phyloP scores from a whole-genome alignment of 2,329 filamentous ascomycete genomes.

The Clonostachys chloroleuca region DNA sequence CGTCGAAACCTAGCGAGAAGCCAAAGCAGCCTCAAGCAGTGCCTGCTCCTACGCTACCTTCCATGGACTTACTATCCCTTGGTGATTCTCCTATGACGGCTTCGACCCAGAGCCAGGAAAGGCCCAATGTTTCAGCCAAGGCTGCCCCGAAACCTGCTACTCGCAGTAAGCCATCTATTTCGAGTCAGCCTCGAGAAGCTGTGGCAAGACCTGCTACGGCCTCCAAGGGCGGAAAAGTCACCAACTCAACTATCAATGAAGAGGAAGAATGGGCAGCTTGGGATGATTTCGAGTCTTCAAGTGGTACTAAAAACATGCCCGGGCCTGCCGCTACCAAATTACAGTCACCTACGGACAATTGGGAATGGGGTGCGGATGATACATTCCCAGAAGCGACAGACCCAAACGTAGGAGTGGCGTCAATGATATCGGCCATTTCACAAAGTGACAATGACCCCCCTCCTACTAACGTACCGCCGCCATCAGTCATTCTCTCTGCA shows the following conservation, averaged over 20 bases:
- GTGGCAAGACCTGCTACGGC: conserved; percentile 2
- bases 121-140: conserved; percentile 14
- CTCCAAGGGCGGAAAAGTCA: background rate
- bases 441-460: conserved; percentile 40
- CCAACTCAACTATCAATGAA: conserved; percentile 10
- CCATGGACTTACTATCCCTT: conserved; percentile 35
- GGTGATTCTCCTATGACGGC: conserved; percentile 19
- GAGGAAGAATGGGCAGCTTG: conserved; percentile 48
- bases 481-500: conserved; percentile 73
- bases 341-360: conserved; percentile 21
- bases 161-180: conserved; percentile 43
- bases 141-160: conserved; percentile 26
- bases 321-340: conserved; percentile 8
- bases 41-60: conserved; percentile 12
- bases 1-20: conserved; percentile 5
- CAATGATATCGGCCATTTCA: background rate
- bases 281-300: conserved; percentile 32
- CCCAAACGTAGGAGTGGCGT: background rate
- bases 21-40: conserved; percentile 8
- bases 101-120: conserved; percentile 1
- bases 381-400: conserved; percentile 9
- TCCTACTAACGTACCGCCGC: conserved; percentile 85
- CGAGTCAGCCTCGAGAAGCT: background rate
- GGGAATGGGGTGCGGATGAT: conserved; percentile 46
- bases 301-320: background rate